Conservation (phyloP, 148 eudicot species). For the Fagopyrum tataricum region DNA sequence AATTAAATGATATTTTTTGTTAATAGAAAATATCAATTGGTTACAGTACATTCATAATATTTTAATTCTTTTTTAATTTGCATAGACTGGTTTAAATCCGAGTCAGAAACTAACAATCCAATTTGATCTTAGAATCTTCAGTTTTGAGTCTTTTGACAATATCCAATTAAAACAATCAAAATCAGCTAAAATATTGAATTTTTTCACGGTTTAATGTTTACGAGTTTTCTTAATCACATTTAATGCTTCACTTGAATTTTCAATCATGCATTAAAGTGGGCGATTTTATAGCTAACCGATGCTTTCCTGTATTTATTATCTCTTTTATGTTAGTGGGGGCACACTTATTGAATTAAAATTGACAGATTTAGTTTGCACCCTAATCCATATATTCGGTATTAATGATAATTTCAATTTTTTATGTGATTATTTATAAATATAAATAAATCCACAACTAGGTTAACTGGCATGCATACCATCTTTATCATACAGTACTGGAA, state of each 20-base stretch:
- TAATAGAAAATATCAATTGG: too few relatives aligned
- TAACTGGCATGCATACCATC: background rate
- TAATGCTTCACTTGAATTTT: slow-evolving; percentile 16
- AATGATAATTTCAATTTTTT: background rate
- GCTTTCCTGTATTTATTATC: slow-evolving; percentile 27
- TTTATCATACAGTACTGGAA: too few relatives aligned
- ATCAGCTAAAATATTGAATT: background rate
- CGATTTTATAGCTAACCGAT: slow-evolving; percentile 20
- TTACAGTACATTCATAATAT: too few relatives aligned
- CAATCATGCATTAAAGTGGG: slow-evolving; percentile 25
- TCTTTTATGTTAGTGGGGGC: slow-evolving; percentile 15
- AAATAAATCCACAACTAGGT: background rate
- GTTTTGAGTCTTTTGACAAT: too few relatives aligned
- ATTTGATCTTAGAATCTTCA: too few relatives aligned
- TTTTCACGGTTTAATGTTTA: background rate
- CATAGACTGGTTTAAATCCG: too few relatives aligned
- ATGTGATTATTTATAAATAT: background rate
- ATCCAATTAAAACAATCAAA: too few relatives aligned
- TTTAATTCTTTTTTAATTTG: too few relatives aligned
- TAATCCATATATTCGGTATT: background rate
- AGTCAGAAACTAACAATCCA: too few relatives aligned
- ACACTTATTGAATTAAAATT: slow-evolving; percentile 12
- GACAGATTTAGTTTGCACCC: slow-evolving; percentile 4
- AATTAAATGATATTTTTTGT: too few relatives aligned
- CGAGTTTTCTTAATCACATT: slow-evolving; percentile 15